A percentile compares a stretch with the other conserved stretches of the same genome.
These are phyloP conservation scores for Eucalyptus curtisii DNA, from an alignment of 345 rosid species.

Conservation along the genomic window DNA sequence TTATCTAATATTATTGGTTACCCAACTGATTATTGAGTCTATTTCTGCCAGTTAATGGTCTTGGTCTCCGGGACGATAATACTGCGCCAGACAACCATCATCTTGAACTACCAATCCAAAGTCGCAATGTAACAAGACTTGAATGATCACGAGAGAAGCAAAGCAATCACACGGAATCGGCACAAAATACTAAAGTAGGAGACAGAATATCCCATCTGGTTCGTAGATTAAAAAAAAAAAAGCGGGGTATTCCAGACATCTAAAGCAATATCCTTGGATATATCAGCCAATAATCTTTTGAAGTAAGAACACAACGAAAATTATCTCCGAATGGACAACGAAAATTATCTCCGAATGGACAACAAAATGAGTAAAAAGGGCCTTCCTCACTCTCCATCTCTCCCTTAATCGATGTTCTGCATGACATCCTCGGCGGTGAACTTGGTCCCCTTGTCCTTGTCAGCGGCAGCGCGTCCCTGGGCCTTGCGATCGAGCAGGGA, in stretches of 20 bases:
- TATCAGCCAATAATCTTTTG: background rate
- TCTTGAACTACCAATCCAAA: background rate
- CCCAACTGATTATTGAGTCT: background rate
- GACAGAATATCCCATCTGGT: background rate
- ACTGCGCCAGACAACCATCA: background rate
- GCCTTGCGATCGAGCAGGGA: slow-evolving; percentile 6
- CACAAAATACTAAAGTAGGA: background rate
- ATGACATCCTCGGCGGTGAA: slow-evolving; percentile 9
- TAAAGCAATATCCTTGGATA: background rate
- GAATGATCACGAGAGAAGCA: background rate
- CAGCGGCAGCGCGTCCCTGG: slow-evolving; percentile 4
- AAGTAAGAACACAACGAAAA: background rate
- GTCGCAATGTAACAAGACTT: background rate
- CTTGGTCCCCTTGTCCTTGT: slow-evolving; percentile 10
- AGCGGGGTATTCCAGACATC: background rate
- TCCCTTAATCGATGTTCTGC: background rate
- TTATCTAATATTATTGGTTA: background rate
- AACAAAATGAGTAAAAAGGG: background rate
- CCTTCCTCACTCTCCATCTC: background rate
- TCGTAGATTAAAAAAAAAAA: background rate
- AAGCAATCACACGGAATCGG: background rate
- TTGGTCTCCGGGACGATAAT: background rate
- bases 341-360: background rate
- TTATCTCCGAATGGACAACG: background rate
- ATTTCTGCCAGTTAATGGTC: background rate